Conservation (phyloP, 2,329 filamentous ascomycete species). For the Calonectria henricotiae region DNA sequence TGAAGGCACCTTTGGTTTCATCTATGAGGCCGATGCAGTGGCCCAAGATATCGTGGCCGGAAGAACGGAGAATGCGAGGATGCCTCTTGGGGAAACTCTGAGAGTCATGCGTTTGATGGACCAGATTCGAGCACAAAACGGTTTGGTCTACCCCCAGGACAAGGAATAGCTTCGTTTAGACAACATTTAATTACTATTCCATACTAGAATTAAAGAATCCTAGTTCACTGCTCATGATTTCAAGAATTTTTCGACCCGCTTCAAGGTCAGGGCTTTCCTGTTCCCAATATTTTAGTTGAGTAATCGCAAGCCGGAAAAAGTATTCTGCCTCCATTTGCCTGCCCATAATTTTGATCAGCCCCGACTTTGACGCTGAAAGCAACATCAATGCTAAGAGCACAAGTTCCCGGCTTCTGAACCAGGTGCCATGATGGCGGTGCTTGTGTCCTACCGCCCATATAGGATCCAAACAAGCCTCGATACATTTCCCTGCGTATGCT, state of each 20-base stretch:
- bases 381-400: not conserved
- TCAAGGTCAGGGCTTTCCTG: slow-evolving; percentile 24
- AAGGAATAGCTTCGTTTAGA: slow-evolving; percentile 1
- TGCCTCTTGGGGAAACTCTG: slow-evolving; percentile 65
- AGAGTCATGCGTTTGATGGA: slow-evolving; percentile 66
- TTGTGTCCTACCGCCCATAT: slow-evolving; percentile 5
- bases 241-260: slow-evolving; percentile 13
- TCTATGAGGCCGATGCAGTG: slow-evolving; percentile 63
- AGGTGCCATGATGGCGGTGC: slow-evolving; percentile 30
- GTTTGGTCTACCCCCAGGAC: slow-evolving; percentile 29
- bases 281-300: slow-evolving; percentile 31
- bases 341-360: slow-evolving; percentile 27
- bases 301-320: slow-evolving; percentile 3
- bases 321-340: slow-evolving; percentile 24
- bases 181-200: not conserved
- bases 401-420: slow-evolving; percentile 26
- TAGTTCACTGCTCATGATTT: slow-evolving; percentile 29
- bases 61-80: slow-evolving; percentile 59
- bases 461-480: slow-evolving; percentile 20
- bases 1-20: slow-evolving; percentile 58
- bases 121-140: slow-evolving; percentile 56
- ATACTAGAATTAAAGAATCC: slow-evolving; percentile 2
- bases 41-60: slow-evolving; percentile 60
- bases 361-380: slow-evolving; percentile 15
- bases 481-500: slow-evolving; percentile 24